Percentiles rank a stretch among this genome's conserved stretches.
phyloP scores from a whole-genome alignment of 345 rosid genomes.

The Populus deltoides region DNA sequence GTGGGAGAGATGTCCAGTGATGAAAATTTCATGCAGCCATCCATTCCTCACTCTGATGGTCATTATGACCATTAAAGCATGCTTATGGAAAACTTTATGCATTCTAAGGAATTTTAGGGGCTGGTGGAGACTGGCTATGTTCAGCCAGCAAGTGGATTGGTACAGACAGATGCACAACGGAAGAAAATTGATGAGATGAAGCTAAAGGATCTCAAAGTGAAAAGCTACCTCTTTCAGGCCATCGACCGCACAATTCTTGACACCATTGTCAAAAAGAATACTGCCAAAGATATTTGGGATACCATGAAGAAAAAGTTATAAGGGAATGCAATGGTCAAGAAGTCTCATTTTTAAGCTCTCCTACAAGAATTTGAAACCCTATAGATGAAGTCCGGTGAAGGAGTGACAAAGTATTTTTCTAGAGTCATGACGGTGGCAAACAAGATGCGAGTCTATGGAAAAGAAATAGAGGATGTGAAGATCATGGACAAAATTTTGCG shows the following conservation, averaged over 20 bases:
- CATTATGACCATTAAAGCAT: conserved; percentile 4
- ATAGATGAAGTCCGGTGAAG: not conserved
- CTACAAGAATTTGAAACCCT: not conserved
- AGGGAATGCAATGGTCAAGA: not conserved
- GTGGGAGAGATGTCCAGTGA: not conserved
- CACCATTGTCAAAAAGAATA: not conserved
- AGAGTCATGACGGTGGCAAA: too few species aligned
- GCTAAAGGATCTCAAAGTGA: not conserved
- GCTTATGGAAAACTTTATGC: not conserved
- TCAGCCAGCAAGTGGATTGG: not conserved
- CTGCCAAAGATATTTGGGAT: not conserved
- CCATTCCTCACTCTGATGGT: not conserved
- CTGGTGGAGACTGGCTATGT: not conserved
- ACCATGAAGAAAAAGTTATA: not conserved
- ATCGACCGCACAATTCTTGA: not conserved
- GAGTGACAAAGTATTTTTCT: not conserved
- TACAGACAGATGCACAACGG: not conserved
- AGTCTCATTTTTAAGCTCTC: not conserved
- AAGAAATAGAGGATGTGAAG: not conserved
- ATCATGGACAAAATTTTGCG: not conserved
- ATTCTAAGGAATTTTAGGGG: not conserved
- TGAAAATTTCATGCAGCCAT: not conserved
- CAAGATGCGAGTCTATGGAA: not conserved
- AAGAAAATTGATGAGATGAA: not conserved
- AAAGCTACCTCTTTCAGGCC: not conserved